Conservation (phyloP, 78 protist species). For the Dictyostelium purpureum region DNA sequence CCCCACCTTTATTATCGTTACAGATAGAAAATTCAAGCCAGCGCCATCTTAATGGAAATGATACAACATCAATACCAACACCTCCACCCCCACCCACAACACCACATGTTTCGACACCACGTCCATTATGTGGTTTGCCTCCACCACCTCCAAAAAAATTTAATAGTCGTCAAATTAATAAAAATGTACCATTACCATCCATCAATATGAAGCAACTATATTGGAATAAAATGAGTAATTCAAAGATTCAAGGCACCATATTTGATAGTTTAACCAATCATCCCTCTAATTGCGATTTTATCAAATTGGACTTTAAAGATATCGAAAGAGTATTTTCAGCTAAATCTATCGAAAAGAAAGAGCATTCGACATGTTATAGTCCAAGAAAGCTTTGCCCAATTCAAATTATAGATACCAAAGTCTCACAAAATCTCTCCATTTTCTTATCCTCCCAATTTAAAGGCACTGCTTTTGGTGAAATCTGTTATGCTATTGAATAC, state of each 20-base stretch:
- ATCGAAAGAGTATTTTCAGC: constrained; percentile 74
- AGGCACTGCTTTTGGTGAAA: constrained; percentile 63
- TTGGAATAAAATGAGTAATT: constrained; percentile 63
- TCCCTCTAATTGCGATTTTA: constrained; percentile 41
- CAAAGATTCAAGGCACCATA: constrained; percentile 67
- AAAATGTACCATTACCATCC: constrained; percentile 60
- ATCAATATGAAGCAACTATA: constrained; percentile 80
- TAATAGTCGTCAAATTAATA: constrained; percentile 64
- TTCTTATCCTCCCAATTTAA: constrained; percentile 82
- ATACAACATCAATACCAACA: constrained; percentile 40
- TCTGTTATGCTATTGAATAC: constrained; percentile 14
- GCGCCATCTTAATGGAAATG: constrained; percentile 13
- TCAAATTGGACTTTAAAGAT: constrained; percentile 67
- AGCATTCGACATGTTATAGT: not conserved
- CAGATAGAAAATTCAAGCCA: constrained; percentile 21
- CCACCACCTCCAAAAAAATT: constrained; percentile 42
- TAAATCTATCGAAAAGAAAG: constrained; percentile 78
- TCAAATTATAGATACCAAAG: constrained; percentile 59
- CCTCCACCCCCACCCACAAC: constrained; percentile 38
- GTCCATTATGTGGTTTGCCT: not conserved
- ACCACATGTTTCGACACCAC: constrained; percentile 53
- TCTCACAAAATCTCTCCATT: constrained; percentile 66
- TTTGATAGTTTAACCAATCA: constrained; percentile 51
- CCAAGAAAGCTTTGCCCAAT: constrained; percentile 70
- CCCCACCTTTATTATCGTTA: no score